Evolutionary conservation across 148 eudicot species (phyloP).

Genomic region (Cornus florida): DNA sequence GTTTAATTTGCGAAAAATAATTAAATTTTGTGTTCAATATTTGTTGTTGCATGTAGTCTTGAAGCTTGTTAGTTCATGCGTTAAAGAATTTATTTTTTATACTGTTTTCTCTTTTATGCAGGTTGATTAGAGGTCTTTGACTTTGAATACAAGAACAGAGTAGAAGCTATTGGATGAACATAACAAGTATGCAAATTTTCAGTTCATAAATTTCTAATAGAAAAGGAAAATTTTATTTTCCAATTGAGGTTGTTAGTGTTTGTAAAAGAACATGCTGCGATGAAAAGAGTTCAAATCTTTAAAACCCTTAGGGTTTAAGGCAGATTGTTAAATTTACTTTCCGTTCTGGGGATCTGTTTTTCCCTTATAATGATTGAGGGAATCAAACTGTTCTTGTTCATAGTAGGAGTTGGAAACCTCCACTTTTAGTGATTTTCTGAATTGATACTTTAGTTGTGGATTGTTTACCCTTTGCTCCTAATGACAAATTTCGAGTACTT

Average conservation of each 20-base stretch:
- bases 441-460: not conserved
- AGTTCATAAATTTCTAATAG: not conserved
- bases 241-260: not conserved
- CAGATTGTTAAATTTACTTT: not conserved
- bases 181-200: not conserved
- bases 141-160: not conserved
- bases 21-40: not conserved
- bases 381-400: constrained; percentile 1
- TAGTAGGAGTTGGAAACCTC: constrained; percentile 1
- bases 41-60: too few relatives aligned
- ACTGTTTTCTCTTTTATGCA: not conserved
- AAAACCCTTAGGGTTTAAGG: constrained; percentile 10
- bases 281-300: not conserved
- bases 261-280: not conserved
- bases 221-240: not conserved
- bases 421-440: not conserved
- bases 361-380: constrained; percentile 8
- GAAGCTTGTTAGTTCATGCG: too few relatives aligned
- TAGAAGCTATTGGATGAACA: not conserved
- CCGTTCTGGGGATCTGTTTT: not conserved
- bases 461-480: not conserved
- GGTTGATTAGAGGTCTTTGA: not conserved
- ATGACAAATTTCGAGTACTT: not conserved
- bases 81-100: too few relatives aligned
- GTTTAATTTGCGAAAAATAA: not conserved